Conservation (phyloP, 805 yeast genomes). For the Metschnikowia lunata region DNA sequence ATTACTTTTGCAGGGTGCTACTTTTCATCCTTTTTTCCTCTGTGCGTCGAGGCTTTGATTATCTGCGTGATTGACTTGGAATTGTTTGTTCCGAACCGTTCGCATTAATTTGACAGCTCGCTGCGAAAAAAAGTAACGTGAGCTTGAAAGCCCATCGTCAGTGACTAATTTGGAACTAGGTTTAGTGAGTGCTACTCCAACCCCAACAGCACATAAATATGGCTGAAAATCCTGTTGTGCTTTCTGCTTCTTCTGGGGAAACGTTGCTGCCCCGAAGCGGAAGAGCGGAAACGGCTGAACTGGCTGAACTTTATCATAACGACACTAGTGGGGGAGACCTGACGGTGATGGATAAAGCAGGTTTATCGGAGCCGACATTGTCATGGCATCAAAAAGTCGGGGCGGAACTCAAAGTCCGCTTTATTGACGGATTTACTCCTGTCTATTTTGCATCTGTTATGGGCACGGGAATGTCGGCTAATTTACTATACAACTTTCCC, state of each 20-base stretch:
- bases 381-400: conserved; percentile 4
- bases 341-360: conserved; percentile 3
- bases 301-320: neutral
- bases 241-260: conserved; percentile 1
- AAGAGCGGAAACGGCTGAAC: neutral
- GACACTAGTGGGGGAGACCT: conserved; percentile 4
- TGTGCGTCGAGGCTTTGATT: too few species aligned
- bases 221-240: too few species aligned
- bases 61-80: too few species aligned
- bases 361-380: neutral
- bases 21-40: too few species aligned
- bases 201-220: too few species aligned
- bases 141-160: too few species aligned
- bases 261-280: neutral
- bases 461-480: conserved; percentile 78
- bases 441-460: conserved; percentile 70
- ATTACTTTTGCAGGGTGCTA: too few species aligned
- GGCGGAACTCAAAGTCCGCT: conserved; percentile 5
- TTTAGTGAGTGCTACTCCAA: too few species aligned
- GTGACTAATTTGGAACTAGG: too few species aligned
- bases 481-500: conserved; percentile 62
- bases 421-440: conserved; percentile 36
- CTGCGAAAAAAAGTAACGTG: too few species aligned
- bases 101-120: too few species aligned
- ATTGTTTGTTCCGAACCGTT: too few species aligned